A percentile compares a stretch with the other conserved stretches of the same genome.
phyloP scores from a whole-genome alignment of 2,329 filamentous ascomycete species.

The Talaromyces sp. region DNA sequence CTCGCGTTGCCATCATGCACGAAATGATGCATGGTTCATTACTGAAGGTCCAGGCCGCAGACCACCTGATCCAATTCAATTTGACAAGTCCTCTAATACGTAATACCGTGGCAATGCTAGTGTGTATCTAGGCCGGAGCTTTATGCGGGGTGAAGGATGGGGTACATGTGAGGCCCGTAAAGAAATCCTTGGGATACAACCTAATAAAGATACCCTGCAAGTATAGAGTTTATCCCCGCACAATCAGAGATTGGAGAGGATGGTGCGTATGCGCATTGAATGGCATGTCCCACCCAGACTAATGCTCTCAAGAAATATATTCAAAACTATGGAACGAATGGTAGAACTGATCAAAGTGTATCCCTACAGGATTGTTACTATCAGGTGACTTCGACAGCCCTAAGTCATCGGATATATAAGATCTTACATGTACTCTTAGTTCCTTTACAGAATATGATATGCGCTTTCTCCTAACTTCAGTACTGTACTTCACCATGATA shows the following conservation, averaged over 20 bases:
- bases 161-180: not conserved
- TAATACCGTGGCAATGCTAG: not conserved
- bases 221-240: not conserved
- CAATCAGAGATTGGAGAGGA: too few species aligned
- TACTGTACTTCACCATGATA: conserved; percentile 39
- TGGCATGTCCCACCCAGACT: too few species aligned
- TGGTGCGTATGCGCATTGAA: too few species aligned
- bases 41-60: not conserved
- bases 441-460: conserved; percentile 50
- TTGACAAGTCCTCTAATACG: not conserved
- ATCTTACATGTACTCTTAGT: conserved; percentile 50
- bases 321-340: too few species aligned
- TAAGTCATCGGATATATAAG: too few species aligned
- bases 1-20: not conserved
- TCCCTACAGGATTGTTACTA: too few species aligned
- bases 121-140: not conserved
- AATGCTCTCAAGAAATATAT: too few species aligned
- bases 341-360: too few species aligned
- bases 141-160: not conserved
- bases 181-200: not conserved
- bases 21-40: not conserved
- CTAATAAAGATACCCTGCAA: not conserved
- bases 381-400: too few species aligned
- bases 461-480: conserved; percentile 43
- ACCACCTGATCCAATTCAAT: not conserved